Percentiles rank a stretch among this genome's conserved stretches.
Conservation (phyloP, 164 flowering plant genomes). For the Nelumbo lutea region DNA sequence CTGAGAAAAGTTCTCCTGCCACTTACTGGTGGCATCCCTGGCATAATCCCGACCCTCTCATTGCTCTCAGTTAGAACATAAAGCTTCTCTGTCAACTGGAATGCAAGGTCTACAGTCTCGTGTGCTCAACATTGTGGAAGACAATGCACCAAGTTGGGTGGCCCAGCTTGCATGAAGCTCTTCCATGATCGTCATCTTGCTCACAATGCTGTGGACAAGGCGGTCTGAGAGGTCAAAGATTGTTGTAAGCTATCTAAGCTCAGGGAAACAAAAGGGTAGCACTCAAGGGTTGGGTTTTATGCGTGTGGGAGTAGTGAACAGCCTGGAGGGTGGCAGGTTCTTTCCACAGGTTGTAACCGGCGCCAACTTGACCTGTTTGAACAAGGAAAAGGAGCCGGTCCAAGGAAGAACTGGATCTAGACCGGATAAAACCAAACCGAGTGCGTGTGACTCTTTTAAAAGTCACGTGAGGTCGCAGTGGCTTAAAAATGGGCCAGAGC, state of each 20-base stretch:
- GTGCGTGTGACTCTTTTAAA: too few species aligned
- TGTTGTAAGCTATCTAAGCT: conserved; percentile 58
- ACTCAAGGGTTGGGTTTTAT: too few species aligned
- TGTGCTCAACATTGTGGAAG: conserved; percentile 69
- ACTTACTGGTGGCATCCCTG: conserved; percentile 42
- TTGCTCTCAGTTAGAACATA: conserved; percentile 71
- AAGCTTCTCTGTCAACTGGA: conserved; percentile 76
- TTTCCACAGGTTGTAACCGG: too few species aligned
- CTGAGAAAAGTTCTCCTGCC: conserved; percentile 66
- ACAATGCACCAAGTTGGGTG: conserved; percentile 70
- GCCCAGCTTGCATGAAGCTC: conserved; percentile 94
- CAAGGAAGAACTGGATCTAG: too few species aligned
- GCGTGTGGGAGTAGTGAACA: too few species aligned
- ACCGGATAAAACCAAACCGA: too few species aligned
- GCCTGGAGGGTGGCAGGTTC: too few species aligned
- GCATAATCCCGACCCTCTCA: conserved; percentile 71
- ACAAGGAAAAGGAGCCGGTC: too few species aligned
- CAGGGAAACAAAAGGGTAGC: conserved; percentile 30
- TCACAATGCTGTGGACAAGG: conserved; percentile 54
- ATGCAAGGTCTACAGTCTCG: conserved; percentile 76
- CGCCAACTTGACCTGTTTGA: too few species aligned
- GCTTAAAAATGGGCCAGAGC: too few species aligned
- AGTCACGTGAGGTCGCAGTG: too few species aligned
- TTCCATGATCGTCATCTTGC: conserved; percentile 89
- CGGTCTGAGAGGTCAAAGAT: conserved; percentile 78